Evolutionary conservation across 78 protist species (phyloP).

Genomic region (Dictyostelium brefeldianum): DNA sequence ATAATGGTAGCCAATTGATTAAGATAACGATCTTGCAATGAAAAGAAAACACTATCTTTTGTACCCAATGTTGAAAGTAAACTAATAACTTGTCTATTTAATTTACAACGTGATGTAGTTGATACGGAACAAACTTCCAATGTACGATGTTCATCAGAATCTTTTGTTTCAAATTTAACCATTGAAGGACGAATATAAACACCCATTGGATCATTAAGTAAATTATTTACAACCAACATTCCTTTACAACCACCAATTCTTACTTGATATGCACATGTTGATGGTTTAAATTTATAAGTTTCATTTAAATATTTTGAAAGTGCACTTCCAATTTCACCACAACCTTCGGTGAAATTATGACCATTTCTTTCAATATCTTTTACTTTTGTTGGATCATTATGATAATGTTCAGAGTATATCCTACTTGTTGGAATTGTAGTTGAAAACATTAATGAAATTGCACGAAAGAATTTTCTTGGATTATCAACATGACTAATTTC

Average conservation of each 20-base stretch:
- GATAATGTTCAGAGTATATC: not conserved
- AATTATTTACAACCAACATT: slow-evolving; percentile 21
- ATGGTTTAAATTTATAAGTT: not conserved
- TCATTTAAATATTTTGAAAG: not conserved
- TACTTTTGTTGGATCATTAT: not conserved
- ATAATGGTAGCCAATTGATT: slow-evolving; percentile 3
- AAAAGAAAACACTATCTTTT: slow-evolving; percentile 15
- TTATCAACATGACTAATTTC: not conserved
- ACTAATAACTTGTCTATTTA: slow-evolving; percentile 77
- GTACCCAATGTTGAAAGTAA: slow-evolving; percentile 60
- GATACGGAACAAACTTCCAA: slow-evolving; percentile 47
- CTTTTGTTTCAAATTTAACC: slow-evolving; percentile 17
- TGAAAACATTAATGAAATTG: slow-evolving; percentile 24
- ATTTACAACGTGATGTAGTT: not conserved
- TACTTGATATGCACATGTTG: slow-evolving; percentile 61
- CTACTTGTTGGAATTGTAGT: not conserved
- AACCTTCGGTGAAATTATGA: slow-evolving; percentile 45
- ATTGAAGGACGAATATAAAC: slow-evolving; percentile 40
- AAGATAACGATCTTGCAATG: not conserved
- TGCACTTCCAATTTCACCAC: slow-evolving; percentile 38
- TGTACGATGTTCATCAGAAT: not conserved
- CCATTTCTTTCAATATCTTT: not conserved
- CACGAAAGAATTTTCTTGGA: not conserved
- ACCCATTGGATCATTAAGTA: not conserved
- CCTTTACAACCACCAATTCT: slow-evolving; percentile 83